These are phyloP conservation scores for Hirschioporus abietinus DNA, from an alignment of 768 basidiomycete species.

Conservation along the genomic window DNA sequence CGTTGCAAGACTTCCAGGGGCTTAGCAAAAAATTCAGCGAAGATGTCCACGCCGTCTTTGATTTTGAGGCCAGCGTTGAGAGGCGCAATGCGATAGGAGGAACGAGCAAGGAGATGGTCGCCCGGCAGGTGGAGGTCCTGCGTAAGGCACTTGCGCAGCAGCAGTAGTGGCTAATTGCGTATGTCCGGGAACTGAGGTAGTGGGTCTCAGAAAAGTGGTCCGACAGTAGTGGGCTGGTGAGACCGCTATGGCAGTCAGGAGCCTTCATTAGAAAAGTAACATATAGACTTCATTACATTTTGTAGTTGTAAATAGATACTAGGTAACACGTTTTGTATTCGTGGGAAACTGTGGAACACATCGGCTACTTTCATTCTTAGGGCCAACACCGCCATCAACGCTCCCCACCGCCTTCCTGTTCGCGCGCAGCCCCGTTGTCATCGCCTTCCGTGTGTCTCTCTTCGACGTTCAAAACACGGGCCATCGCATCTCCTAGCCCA, in stretches of 20 bases:
- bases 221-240: neutral
- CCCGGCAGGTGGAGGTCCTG: slow-evolving; percentile 77
- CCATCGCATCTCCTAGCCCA: neutral
- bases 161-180: neutral
- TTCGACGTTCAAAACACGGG: neutral
- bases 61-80: slow-evolving; percentile 96
- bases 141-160: slow-evolving; percentile 42
- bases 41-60: slow-evolving; percentile 80
- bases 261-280: neutral
- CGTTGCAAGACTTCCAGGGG: slow-evolving; percentile 70
- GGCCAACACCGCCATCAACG: slow-evolving; percentile 7
- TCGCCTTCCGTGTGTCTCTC: neutral
- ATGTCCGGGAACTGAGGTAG: neutral
- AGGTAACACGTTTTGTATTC: neutral
- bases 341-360: neutral
- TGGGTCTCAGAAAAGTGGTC: neutral
- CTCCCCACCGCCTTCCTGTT: slow-evolving; percentile 12
- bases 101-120: slow-evolving; percentile 77
- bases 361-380: neutral
- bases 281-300: neutral
- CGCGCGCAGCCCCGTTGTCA: slow-evolving; percentile 1
- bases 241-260: neutral
- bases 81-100: slow-evolving; percentile 90
- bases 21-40: slow-evolving; percentile 74
- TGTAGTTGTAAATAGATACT: neutral